These are phyloP conservation scores for Mycotypha africana DNA, from an alignment of 371 early-diverging fungal genomes.

Conservation along the genomic window DNA sequence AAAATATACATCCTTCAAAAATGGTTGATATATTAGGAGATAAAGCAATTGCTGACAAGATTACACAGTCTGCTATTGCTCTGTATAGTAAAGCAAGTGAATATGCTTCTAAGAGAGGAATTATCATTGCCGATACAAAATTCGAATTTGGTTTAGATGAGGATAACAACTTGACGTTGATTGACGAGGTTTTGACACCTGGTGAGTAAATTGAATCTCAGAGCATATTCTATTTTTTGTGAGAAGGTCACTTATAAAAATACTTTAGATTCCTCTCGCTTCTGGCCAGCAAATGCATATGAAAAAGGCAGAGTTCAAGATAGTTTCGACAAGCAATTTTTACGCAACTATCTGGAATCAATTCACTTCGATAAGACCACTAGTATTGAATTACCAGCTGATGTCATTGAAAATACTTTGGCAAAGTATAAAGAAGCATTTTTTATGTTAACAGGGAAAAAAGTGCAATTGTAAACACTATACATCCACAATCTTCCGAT, in stretches of 20 bases:
- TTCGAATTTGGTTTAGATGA: conserved; percentile 96
- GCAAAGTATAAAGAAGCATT: conserved; percentile 89
- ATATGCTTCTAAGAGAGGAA: conserved; percentile 80
- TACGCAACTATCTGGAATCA: conserved; percentile 89
- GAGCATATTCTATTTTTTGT: too few species aligned
- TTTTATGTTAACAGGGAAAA: conserved; percentile 75
- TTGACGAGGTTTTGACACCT: conserved; percentile 96
- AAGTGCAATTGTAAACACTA: conserved; percentile 50
- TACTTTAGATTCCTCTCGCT: conserved; percentile 86
- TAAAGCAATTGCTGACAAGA: conserved; percentile 35
- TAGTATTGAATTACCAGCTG: conserved; percentile 77
- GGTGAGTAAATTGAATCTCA: too few species aligned
- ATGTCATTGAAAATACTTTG: conserved; percentile 81
- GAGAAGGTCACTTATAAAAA: too few species aligned
- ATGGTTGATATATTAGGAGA: conserved; percentile 83
- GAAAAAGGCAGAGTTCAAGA: conserved; percentile 80
- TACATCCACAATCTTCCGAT: too few species aligned
- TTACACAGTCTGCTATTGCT: conserved; percentile 32
- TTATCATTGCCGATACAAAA: conserved; percentile 98
- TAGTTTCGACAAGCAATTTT: conserved; percentile 95
- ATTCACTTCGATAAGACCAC: conserved; percentile 87
- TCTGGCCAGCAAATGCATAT: conserved; percentile 89
- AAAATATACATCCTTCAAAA: conserved; percentile 94
- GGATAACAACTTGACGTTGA: conserved; percentile 71
- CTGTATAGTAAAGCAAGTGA: conserved; percentile 57